Evolutionary conservation across 495 filamentous ascomycete species (phyloP).

Genomic region (Lophiostoma macrostomum): DNA sequence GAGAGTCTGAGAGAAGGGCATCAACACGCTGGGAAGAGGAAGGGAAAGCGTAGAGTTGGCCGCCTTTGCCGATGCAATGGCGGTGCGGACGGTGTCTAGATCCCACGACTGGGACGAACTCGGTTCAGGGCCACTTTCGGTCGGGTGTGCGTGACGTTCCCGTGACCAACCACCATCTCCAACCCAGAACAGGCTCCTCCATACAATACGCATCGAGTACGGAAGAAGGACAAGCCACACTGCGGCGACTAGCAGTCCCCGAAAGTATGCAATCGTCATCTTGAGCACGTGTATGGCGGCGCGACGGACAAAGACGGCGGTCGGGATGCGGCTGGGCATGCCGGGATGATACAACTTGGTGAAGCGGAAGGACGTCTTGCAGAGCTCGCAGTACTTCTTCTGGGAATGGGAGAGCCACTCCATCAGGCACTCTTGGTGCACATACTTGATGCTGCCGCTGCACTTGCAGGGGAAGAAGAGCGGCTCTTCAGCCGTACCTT

Average conservation of each 20-base stretch:
- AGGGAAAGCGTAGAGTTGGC: constrained; percentile 39
- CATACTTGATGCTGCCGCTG: constrained; percentile 95
- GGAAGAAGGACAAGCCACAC: constrained; percentile 89
- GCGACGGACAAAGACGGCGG: constrained; percentile 73
- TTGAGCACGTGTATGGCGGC: constrained; percentile 66
- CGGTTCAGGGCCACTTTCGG: background rate
- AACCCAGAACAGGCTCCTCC: constrained; percentile 91
- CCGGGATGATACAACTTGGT: constrained; percentile 93
- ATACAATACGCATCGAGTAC: constrained; percentile 85
- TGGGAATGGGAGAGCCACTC: constrained; percentile 97
- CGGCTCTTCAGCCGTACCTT: constrained; percentile 77
- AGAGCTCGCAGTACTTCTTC: constrained; percentile 98
- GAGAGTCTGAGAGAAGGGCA: constrained; percentile 45
- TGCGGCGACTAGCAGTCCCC: constrained; percentile 72
- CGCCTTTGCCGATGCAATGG: constrained; percentile 38
- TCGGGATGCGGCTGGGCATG: constrained; percentile 82
- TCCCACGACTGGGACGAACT: background rate
- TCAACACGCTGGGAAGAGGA: constrained; percentile 35
- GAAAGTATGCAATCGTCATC: constrained; percentile 69
- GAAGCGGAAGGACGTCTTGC: constrained; percentile 96
- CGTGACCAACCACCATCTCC: constrained; percentile 84
- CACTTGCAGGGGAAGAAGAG: constrained; percentile 98
- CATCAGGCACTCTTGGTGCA: constrained; percentile 96
- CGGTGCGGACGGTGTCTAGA: constrained; percentile 19
- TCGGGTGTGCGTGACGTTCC: constrained; percentile 12